A percentile compares a stretch with the other conserved stretches of the same genome.
Conservation (phyloP, 1,284 basidiomycete species). For the Sporisorium scitamineum region DNA sequence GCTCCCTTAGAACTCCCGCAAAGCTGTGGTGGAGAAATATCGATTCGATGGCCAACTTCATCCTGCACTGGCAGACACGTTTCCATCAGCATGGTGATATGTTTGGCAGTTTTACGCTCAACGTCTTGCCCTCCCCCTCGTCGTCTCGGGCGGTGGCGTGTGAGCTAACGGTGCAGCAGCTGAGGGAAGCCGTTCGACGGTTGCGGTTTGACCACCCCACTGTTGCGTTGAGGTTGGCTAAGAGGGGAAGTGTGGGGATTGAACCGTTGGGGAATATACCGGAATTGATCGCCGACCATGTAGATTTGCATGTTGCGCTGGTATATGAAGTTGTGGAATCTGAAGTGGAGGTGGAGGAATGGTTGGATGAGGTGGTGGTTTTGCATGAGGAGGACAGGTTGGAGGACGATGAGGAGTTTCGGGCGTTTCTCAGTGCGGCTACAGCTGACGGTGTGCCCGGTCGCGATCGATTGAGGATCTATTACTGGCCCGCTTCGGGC, state of each 20-base stretch:
- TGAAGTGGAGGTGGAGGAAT: slow-evolving; percentile 19
- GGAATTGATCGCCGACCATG: slow-evolving; percentile 4
- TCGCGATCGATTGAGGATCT: slow-evolving; percentile 20
- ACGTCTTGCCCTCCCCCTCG: not conserved
- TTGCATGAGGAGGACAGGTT: slow-evolving; percentile 12
- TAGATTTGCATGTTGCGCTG: slow-evolving; percentile 42
- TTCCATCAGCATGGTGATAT: slow-evolving; percentile 49
- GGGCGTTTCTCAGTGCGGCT: not conserved
- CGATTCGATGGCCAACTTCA: slow-evolving; percentile 49
- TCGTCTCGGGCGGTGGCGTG: not conserved
- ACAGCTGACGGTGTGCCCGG: slow-evolving; percentile 23
- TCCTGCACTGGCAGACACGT: slow-evolving; percentile 41
- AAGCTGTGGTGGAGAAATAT: slow-evolving; percentile 36
- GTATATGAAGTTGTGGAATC: slow-evolving; percentile 24
- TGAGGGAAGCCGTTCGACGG: slow-evolving; percentile 26
- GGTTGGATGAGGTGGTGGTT: slow-evolving; percentile 28
- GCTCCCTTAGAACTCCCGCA: not conserved
- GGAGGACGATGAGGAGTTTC: slow-evolving; percentile 15
- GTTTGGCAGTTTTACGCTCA: slow-evolving; percentile 27
- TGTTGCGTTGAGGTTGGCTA: slow-evolving; percentile 27
- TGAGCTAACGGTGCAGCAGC: not conserved
- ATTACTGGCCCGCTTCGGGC: slow-evolving; percentile 18
- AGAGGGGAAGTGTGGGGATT: slow-evolving; percentile 14
- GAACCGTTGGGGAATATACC: slow-evolving; percentile 6
- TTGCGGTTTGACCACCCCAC: slow-evolving; percentile 30